A percentile compares a stretch with the other conserved stretches of the same genome.
Evolutionary conservation across 176 grass and related monocot species (phyloP).

Genomic region (Dactylis glomerata): DNA sequence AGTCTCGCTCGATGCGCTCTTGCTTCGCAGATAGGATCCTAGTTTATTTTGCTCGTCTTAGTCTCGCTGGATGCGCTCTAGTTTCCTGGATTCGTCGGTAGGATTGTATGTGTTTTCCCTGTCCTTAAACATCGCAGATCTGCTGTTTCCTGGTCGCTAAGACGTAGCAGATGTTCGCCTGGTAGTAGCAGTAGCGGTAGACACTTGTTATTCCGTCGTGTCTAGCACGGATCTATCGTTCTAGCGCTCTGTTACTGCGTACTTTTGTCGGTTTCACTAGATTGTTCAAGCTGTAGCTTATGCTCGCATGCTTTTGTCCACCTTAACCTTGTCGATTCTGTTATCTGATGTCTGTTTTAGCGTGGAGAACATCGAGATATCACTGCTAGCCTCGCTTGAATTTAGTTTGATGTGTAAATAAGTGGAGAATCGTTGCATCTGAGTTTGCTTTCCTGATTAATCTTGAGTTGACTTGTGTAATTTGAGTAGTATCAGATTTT

Average conservation of each 20-base stretch:
- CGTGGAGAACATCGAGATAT: background rate
- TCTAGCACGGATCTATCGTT: background rate
- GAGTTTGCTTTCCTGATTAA: background rate
- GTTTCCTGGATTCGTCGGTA: background rate
- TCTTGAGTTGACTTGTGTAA: background rate
- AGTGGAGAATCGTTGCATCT: background rate
- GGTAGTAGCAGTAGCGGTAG: background rate
- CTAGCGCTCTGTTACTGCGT: rapidly evolving
- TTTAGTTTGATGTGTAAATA: background rate
- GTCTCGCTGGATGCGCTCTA: background rate
- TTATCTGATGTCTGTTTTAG: background rate
- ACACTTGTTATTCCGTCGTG: background rate
- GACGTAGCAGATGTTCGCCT: background rate
- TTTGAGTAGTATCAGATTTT: background rate
- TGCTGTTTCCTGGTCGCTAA: background rate
- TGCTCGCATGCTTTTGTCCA: too few species aligned
- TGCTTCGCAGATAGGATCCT: background rate
- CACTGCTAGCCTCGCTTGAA: background rate
- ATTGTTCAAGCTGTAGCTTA: background rate
- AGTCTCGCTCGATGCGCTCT: background rate
- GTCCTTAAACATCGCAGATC: background rate
- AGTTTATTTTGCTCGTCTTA: background rate
- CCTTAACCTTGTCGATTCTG: background rate
- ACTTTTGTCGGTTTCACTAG: background rate
- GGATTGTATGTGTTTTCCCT: too few species aligned